A percentile compares a stretch with the other conserved stretches of the same genome.
Evolutionary conservation across 345 rosid species (phyloP).

Genomic region (Dipteronia dyeriana): DNA sequence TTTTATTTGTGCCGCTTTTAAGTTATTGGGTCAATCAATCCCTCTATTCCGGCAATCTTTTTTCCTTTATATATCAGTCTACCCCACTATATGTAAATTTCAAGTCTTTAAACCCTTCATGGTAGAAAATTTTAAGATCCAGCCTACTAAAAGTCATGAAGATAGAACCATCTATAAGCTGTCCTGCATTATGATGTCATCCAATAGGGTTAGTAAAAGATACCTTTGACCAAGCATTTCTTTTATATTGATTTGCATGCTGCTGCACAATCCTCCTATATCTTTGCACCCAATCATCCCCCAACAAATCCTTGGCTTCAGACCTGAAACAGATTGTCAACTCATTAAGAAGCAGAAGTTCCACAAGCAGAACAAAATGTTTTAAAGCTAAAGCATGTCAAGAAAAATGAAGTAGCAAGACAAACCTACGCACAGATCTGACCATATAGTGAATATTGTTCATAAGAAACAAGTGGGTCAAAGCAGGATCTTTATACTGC

Average conservation of each 20-base stretch:
- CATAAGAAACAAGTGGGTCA: slow-evolving; percentile 94
- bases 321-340: slow-evolving; percentile 50
- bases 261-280: slow-evolving; percentile 97
- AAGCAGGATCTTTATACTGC: slow-evolving; percentile 89
- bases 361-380: slow-evolving; percentile 1
- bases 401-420: slow-evolving; percentile 12
- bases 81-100: background rate
- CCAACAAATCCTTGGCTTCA: slow-evolving; percentile 97
- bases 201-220: slow-evolving; percentile 10
- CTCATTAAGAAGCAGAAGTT: slow-evolving; percentile 12
- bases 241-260: slow-evolving; percentile 96
- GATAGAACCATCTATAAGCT: background rate
- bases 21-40: background rate
- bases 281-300: slow-evolving; percentile 99
- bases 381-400: slow-evolving; percentile 5
- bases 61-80: background rate
- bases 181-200: background rate
- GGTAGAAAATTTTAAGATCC: background rate
- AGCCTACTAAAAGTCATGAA: background rate
- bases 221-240: slow-evolving; percentile 95
- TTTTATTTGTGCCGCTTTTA: background rate
- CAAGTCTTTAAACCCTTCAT: background rate
- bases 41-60: background rate
- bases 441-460: slow-evolving; percentile 99
- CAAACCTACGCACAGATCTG: slow-evolving; percentile 97